phyloP scores from a whole-genome alignment of 2,329 filamentous ascomycete species.

The Apiospora koreana region DNA sequence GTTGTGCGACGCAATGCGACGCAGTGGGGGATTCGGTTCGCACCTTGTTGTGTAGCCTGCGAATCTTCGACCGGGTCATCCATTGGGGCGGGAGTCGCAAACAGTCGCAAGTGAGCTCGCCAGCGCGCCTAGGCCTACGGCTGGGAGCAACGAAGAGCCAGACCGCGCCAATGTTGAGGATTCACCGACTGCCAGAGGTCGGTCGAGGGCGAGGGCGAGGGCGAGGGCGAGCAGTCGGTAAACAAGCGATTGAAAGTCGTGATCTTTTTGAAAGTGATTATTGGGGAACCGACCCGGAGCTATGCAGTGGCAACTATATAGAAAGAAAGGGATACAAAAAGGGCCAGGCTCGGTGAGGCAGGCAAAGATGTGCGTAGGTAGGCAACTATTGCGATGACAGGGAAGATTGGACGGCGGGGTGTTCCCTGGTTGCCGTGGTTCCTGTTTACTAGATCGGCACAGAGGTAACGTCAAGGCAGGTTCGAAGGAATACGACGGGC shows the following conservation, averaged over 20 bases:
- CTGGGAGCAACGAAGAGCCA: not conserved
- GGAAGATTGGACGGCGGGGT: constrained; percentile 4
- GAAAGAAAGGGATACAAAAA: not conserved
- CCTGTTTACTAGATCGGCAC: not conserved
- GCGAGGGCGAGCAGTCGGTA: not conserved
- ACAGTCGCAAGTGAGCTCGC: not conserved
- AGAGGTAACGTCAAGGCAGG: constrained; percentile 2
- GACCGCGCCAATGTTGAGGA: not conserved
- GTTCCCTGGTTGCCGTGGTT: constrained; percentile 3
- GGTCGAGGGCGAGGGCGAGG: too few species aligned
- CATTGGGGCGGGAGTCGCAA: constrained; percentile 10
- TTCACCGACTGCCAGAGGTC: constrained; percentile 5
- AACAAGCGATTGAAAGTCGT: not conserved
- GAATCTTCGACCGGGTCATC: constrained; percentile 9
- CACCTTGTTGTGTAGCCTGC: constrained; percentile 13
- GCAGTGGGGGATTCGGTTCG: not conserved
- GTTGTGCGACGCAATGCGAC: not conserved
- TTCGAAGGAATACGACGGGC: not conserved
- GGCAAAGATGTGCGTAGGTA: not conserved
- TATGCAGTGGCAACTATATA: not conserved
- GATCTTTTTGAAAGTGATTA: not conserved
- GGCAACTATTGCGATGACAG: constrained; percentile 3
- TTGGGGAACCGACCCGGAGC: not conserved
- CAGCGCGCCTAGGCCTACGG: not conserved
- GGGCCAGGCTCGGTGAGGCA: not conserved